These are phyloP conservation scores for Debaryomyces udenii DNA, from an alignment of 1,139 yeast species.

Conservation along the genomic window DNA sequence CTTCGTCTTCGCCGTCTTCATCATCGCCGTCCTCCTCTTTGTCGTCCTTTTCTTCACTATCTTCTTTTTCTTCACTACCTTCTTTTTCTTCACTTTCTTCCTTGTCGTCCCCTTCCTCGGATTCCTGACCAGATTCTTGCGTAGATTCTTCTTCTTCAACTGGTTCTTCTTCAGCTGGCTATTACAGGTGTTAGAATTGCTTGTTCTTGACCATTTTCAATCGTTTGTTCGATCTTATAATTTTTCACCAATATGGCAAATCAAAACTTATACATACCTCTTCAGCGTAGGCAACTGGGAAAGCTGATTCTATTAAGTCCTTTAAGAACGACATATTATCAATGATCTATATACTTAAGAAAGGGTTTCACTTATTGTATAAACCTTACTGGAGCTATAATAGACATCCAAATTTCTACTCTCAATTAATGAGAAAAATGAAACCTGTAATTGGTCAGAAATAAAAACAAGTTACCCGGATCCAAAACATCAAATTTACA, in stretches of 20 bases:
- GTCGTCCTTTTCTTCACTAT: constrained; percentile 22
- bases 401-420: constrained; percentile 5
- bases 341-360: constrained; percentile 6
- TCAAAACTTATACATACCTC: constrained; percentile 49
- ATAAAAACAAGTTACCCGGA: constrained; percentile 14
- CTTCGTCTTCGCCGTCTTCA: constrained; percentile 58
- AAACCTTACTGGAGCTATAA: constrained; percentile 1
- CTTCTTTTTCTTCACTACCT: constrained; percentile 25
- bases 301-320: constrained; percentile 80
- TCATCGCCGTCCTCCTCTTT: constrained; percentile 51
- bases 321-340: constrained; percentile 56
- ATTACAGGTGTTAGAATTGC: constrained; percentile 1
- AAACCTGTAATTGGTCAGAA: constrained; percentile 16
- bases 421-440: constrained; percentile 14
- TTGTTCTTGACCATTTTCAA: too few species aligned
- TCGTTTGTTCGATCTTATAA: too few species aligned
- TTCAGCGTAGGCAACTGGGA: constrained; percentile 90
- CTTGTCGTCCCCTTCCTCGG: constrained; percentile 10
- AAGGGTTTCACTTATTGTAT: constrained; percentile 3
- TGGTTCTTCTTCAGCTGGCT: constrained; percentile 12
- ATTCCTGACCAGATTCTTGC: background rate
- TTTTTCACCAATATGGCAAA: background rate
- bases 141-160: constrained; percentile 8
- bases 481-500: too few species aligned
- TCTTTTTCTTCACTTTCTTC: constrained; percentile 27